Base-by-base conservation (phyloP, 345 rosid genomes). In the Nasturtium officinale region DNA sequence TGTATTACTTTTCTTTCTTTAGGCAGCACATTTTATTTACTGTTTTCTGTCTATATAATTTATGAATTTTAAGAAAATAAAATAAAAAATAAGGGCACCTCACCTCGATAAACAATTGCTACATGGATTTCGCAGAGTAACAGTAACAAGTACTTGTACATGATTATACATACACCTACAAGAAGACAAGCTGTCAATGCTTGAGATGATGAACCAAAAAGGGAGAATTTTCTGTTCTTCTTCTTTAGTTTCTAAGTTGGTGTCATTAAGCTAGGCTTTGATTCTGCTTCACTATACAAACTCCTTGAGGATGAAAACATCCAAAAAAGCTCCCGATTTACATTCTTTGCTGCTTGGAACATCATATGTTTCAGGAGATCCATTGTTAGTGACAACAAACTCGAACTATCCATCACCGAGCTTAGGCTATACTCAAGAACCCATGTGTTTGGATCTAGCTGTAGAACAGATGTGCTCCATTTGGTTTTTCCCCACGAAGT, bases 391-490 rank as follows among this genome's bases (percentile, higher is more conserved):
- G 87, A 70, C 58, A 83, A 62, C 64, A 90, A 64, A 29, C 89
- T 82, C 9, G 84, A 78, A 46, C 79, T 74, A 16, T 87, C 88
- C 66, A 80, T 61, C 23, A 79, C 73, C 17, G 83, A 78, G 79
- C 85, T 90, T 51, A 69, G 65, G 12, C 67, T 68, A 32, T 95
- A 90, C 87, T 91, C 96, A 50, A 91, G 82, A 76, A 91, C 65
- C 93, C 96, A 83, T 29, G 98, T 88, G 46, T 81, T 85, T 20
- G 90, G 90, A 79, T 88, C 96, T 33, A 90, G 71, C 25, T 92
- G 96, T 65, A 90, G 73, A 25, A 78, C 82, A 0, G 96, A 82
- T 17, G 86, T 69, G 47, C 79, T 65, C 92, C 86, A 89, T 78
- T 79, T 84, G 59, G 68, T 69, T 32, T 78, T 83, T 61, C 40